Base-by-base conservation (phyloP, 371 early-diverging fungal species). In the Saksenaea vasiformis region DNA sequence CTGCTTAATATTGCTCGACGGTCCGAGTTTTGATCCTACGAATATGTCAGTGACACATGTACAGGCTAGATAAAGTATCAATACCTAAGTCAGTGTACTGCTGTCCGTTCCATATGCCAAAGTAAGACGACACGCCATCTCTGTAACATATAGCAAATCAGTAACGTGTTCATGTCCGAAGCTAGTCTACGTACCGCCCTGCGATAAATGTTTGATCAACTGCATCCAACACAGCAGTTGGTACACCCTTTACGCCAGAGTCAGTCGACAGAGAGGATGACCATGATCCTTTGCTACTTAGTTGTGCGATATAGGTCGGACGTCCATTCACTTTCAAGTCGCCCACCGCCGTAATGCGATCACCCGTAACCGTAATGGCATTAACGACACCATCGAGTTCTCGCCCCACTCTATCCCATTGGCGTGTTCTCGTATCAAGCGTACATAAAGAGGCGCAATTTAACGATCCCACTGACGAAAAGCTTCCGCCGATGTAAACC, bases 401-500 rank as follows among this genome's bases (percentile, higher is more conserved):
- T 10, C 56, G 41, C 1, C 58, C 65, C 5, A 76, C 65, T 34
- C 68, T 66, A 19, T 64, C 73, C 82, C 82, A 82, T 56, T 79
- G 79, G 1, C 65, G 56, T 1, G 61, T 64, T 14, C 58, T 53
- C 0, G 67, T 64, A 34, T 75, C 68, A 31, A 78, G 54, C 5
- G 54, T 22, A 62, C 88, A 88, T 3, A 88, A 62, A 2, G 68
- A 56, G 14, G 72, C 60, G 55, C 80, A 80, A 13, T 59, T 59
- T 17, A 80, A 34, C 0, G 74, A 65, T 0, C 80, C 80, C 8
- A 74, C 80, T 34, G 53, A 75, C 34, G 82, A 68, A 58, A 87
- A 87, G 28, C 71, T 39, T 0, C 88, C 88, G 28, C 81, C 88
- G 22, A 86, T 78, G 60, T 73, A 80, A 41, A 85, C 43, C 0